These are phyloP conservation scores for Clarireedia hainanense DNA, from an alignment of 2,329 filamentous ascomycete genomes.

Conservation along the genomic window DNA sequence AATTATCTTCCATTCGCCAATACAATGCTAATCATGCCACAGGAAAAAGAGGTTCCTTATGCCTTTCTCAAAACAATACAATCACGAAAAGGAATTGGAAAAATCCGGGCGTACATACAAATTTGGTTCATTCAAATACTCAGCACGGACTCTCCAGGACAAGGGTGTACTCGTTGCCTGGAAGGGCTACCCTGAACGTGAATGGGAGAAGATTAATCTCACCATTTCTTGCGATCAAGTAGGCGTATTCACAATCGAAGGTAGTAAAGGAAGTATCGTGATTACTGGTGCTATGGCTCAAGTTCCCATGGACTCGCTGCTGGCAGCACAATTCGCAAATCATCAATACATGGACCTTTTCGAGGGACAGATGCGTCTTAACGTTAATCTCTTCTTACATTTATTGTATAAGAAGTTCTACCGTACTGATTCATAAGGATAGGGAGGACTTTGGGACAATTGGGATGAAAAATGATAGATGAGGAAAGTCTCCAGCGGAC, in stretches of 20 bases:
- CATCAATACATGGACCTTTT: slow-evolving; percentile 95
- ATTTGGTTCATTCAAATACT: slow-evolving; percentile 97
- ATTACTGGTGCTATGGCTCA: slow-evolving; percentile 87
- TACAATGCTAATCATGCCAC: slow-evolving; percentile 16
- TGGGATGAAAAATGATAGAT: slow-evolving; percentile 4
- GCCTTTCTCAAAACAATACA: slow-evolving; percentile 97
- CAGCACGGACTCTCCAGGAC: slow-evolving; percentile 76
- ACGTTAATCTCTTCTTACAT: slow-evolving; percentile 95
- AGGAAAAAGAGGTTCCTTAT: slow-evolving; percentile 88
- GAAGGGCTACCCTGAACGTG: slow-evolving; percentile 71
- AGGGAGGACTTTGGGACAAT: neutral
- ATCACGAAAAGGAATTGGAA: slow-evolving; percentile 93
- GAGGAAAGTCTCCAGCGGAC: neutral
- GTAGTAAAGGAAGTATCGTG: slow-evolving; percentile 85
- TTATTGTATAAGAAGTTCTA: slow-evolving; percentile 99
- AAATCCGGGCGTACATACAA: slow-evolving; percentile 89
- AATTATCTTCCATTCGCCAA: neutral
- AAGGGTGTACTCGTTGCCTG: slow-evolving; percentile 94
- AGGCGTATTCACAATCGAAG: slow-evolving; percentile 88
- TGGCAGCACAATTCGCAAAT: slow-evolving; percentile 96
- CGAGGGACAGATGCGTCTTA: slow-evolving; percentile 75
- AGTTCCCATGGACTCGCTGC: slow-evolving; percentile 82
- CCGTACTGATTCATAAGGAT: slow-evolving; percentile 43
- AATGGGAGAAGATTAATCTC: slow-evolving; percentile 88
- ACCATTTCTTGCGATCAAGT: slow-evolving; percentile 93